These are phyloP conservation scores for Bassia scoparia DNA, from an alignment of 148 eudicot genomes.

Conservation along the genomic window DNA sequence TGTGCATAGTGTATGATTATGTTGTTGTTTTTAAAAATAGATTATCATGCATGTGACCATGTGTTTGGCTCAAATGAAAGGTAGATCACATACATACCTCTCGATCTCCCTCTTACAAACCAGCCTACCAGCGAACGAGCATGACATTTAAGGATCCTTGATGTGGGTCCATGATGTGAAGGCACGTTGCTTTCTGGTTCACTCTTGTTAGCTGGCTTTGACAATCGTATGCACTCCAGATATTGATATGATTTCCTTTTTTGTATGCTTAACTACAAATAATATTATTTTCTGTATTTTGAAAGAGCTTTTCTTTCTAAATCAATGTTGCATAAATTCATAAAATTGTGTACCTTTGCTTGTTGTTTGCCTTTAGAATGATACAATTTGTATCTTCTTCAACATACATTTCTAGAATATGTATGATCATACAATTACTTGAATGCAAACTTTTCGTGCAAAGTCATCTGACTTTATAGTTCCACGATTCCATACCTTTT, in stretches of 20 bases:
- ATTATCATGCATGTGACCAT: neutral
- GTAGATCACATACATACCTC: neutral
- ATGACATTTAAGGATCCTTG: too few relatives aligned
- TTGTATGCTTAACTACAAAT: neutral
- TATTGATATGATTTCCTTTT: neutral
- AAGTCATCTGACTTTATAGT: neutral
- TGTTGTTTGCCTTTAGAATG: neutral
- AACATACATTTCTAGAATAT: neutral
- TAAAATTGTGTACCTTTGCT: too few relatives aligned
- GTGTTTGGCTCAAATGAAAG: neutral
- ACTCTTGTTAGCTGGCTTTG: neutral
- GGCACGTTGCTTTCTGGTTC: neutral
- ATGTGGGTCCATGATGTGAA: neutral
- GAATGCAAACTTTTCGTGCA: neutral
- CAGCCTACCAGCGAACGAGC: too few relatives aligned
- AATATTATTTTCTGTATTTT: neutral
- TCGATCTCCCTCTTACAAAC: neutral
- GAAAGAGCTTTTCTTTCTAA: neutral
- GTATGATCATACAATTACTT: neutral
- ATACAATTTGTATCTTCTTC: neutral
- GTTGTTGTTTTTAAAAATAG: neutral
- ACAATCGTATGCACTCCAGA: neutral
- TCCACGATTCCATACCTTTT: neutral
- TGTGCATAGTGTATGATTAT: neutral
- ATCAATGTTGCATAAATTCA: neutral